Base-by-base conservation (phyloP, 192 early-diverging fungal genomes). In the Phycomyces blakesleeanus region DNA sequence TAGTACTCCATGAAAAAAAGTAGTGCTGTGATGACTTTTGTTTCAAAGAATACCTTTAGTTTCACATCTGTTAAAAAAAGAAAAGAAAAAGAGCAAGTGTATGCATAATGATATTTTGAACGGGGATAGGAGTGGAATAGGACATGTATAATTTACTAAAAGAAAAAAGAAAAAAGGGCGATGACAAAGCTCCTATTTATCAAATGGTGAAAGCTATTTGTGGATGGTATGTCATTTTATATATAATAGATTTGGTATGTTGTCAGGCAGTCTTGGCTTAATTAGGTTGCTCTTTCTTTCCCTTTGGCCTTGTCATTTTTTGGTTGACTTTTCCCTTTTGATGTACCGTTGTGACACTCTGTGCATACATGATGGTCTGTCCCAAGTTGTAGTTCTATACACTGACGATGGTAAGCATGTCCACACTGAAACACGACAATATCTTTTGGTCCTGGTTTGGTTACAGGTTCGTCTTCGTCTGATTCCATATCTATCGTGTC, bases 401-500 rank as follows among this genome's bases (percentile, higher is more conserved):
- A 83, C 16, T 79, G 69, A 22, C 69, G 76, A 68, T 83, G 82
- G 41, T 76, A 83, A 42, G 77, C 80, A 63, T 81, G 82, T 12
- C 79, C 82, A 62, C 80, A 81, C 18, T 78, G 75, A 64, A 81
- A 83, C 14, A 83, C 52, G 22, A 81, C 18, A 16, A 79, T 47
- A 22, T 77, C 77, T 47, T 69, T 63, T 3, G 15, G 34, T 44
- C 15, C 38, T 0, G 42, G 6, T 11, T 15, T 51, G 18, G 25
- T 14, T 50, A 6, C 49, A 51, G 11, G 12, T 37, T 20, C 15
- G 20, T 18, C 20, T 34, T 41, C 18, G 0, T 42, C 27, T 6
- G 59, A 51, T 51, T 59, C 29, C 25, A 16, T 14, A 26, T 55
- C 57, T 27, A 14, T 41, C 14, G 8, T 14, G 8, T 6, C 40